Conservation (phyloP, 345 rosid species). For the Raphanus sativus region DNA sequence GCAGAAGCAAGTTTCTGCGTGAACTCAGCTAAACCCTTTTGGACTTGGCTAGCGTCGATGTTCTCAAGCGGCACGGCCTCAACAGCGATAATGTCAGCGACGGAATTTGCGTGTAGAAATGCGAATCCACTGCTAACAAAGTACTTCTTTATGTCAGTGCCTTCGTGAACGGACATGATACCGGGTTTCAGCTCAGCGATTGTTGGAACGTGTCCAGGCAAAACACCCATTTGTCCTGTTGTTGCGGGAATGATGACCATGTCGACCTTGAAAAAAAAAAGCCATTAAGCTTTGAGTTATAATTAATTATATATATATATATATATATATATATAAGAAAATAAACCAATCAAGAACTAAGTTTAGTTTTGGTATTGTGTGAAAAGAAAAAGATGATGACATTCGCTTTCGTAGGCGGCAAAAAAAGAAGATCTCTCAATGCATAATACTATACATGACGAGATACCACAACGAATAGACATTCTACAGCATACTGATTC, state of each 20-base stretch:
- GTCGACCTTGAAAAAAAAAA: conserved; percentile 60
- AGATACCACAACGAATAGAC: background rate
- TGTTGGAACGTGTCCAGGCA: conserved; percentile 85
- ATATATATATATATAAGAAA: background rate
- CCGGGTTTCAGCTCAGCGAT: conserved; percentile 93
- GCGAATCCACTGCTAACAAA: conserved; percentile 91
- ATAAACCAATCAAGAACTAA: background rate
- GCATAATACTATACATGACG: background rate
- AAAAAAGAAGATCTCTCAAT: too few species aligned
- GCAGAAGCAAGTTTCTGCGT: conserved; percentile 74
- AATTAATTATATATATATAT: background rate
- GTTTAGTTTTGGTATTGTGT: background rate
- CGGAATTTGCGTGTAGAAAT: conserved; percentile 75
- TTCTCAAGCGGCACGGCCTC: conserved; percentile 78
- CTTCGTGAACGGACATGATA: conserved; percentile 83
- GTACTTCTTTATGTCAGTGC: conserved; percentile 66
- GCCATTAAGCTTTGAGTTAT: conserved; percentile 17
- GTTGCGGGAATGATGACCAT: conserved; percentile 94
- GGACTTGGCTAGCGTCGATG: conserved; percentile 73
- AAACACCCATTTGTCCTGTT: conserved; percentile 90
- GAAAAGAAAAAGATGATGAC: background rate
- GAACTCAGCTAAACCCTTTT: conserved; percentile 81
- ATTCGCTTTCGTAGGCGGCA: too few species aligned
- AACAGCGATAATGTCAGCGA: conserved; percentile 67
- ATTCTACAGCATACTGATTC: background rate